A percentile compares a stretch with the other conserved stretches of the same genome.
phyloP scores from a whole-genome alignment of 2,329 filamentous ascomycete species.

The Ophiocordyceps sinensis region DNA sequence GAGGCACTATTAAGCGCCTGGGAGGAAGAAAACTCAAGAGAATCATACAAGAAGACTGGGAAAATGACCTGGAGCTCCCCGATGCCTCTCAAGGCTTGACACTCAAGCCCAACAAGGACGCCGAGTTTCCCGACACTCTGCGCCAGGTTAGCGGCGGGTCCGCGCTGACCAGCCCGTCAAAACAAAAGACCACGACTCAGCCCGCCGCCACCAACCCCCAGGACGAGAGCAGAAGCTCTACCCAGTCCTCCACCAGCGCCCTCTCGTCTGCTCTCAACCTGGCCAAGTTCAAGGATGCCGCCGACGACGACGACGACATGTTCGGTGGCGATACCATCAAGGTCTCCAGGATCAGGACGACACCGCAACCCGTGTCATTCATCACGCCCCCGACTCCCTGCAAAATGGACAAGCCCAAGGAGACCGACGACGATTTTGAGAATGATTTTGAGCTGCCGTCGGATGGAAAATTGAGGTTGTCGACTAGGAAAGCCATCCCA shows the following conservation, averaged over 20 bases:
- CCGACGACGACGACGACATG: slow-evolving; percentile 42
- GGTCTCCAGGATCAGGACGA: slow-evolving; percentile 42
- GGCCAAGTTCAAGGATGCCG: slow-evolving; percentile 49
- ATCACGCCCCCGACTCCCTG: slow-evolving; percentile 41
- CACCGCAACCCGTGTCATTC: slow-evolving; percentile 34
- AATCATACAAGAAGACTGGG: slow-evolving; percentile 68
- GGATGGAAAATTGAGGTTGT: slow-evolving; percentile 50
- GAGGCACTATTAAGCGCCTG: slow-evolving; percentile 83
- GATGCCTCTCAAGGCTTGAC: slow-evolving; percentile 42
- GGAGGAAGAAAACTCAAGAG: slow-evolving; percentile 61
- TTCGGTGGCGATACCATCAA: slow-evolving; percentile 56
- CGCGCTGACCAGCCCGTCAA: slow-evolving; percentile 35
- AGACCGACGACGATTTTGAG: slow-evolving; percentile 53
- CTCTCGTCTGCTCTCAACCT: slow-evolving; percentile 38
- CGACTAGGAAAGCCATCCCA: slow-evolving; percentile 44
- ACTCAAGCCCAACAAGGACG: slow-evolving; percentile 47
- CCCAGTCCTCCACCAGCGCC: slow-evolving; percentile 17
- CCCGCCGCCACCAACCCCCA: slow-evolving; percentile 8
- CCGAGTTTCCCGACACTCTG: slow-evolving; percentile 52
- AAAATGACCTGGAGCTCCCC: slow-evolving; percentile 61
- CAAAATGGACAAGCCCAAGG: slow-evolving; percentile 21
- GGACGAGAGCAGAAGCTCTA: slow-evolving; percentile 15
- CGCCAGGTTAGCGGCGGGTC: slow-evolving; percentile 50
- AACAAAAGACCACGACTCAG: slow-evolving; percentile 16
- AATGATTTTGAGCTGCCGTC: slow-evolving; percentile 57